Base-by-base conservation (phyloP, 495 filamentous ascomycete species). In the Articulospora tetracladia region DNA sequence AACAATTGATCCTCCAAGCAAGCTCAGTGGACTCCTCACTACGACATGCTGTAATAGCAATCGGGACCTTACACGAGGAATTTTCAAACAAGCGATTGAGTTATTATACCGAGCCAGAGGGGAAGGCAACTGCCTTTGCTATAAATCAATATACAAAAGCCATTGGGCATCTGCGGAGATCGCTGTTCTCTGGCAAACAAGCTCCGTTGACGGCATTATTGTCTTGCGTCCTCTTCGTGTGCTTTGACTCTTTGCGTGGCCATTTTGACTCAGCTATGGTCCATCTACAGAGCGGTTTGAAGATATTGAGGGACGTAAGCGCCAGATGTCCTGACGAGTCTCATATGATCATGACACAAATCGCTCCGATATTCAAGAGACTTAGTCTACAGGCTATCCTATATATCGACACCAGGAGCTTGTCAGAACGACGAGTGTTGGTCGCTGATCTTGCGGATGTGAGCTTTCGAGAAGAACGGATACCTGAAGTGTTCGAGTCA, bases 151-250 rank as follows among this genome's bases (percentile, higher is more conserved):
- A 67, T 34, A 53, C 65, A 12, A 67, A 63, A 50, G 60, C 65
- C 4, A 61, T 67, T 20, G 36, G 30, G 15, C 49, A 58, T 24
- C 58, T 67, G 12, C 25, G 61, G 20, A 57, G 49, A 15, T 54
- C 61, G 1, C 55, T 67, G 0, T 22, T 48, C 13, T 34, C 19
- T 10, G 58, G 54, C 27, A 54, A 55, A 49, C 57, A 61, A 12
- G 41, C 51, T 3, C 51, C 62, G 19, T 13, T 60, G 26, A 55
- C 61, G n/a, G 58, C 58, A 1, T 30, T 68, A 6, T 53, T 68
- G 58, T 59, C 55, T 6, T 68, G 65, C 30, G 60, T 64, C 3
- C 62, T 68, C 0, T 68, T 68, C 23, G 58, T 68, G 10, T 51
- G 53, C 23, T 63, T 66, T 25, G 66, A 68, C 24, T 57, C 53